Base-by-base conservation (phyloP, 129 eudicot genomes). In the Helianthus tuberosus region DNA sequence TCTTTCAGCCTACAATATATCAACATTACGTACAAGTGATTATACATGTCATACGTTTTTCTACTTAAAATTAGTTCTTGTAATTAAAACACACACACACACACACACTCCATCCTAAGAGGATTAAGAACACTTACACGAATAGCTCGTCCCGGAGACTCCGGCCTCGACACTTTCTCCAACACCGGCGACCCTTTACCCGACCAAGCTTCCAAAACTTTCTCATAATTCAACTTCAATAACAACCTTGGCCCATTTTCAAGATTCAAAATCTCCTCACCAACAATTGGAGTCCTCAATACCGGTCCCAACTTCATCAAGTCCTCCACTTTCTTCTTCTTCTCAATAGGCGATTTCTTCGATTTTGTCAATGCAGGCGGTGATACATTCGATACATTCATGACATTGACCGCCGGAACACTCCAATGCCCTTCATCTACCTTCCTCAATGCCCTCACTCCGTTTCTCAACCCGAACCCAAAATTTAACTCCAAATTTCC, bases 171-270 rank as follows among this genome's bases (percentile, higher is more conserved):
- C 62, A 74, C 35, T 7, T 93, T 95, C 14, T 89, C 96, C 3
- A 92, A 86, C 51, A 90, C 85, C 54, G 98, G 97, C 20, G 89
- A 83, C 11, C 85, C 87, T 32, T 84, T 81, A 75, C 86, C 90
- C 15, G 98, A 88, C 98, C 98, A 93, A 10, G 83, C 96, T 44
- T 80, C 82, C 81, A 86, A 72, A 6, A 93, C 87, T 57, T 76
- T 81, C 66, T 88, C 96, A 77, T 90, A 90, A 39, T 93, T 86
- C 73, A 93, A 63, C 74, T 93, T 93, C 68, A 93, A 69, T 11
- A 73, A 72, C 60, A 85, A 79, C 70, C 74, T 74, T n/a, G 80
- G 48, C 72, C 69, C 83, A 4, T 76, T 63, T 36, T 77, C 87
- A 7, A 80, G 82, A 73, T 49, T 13, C 12, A 69, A 20, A 35